A percentile compares a stretch with the other conserved stretches of the same genome.
Evolutionary conservation across 148 eudicot species (phyloP).

Genomic region (Heliamphora exappendiculata): DNA sequence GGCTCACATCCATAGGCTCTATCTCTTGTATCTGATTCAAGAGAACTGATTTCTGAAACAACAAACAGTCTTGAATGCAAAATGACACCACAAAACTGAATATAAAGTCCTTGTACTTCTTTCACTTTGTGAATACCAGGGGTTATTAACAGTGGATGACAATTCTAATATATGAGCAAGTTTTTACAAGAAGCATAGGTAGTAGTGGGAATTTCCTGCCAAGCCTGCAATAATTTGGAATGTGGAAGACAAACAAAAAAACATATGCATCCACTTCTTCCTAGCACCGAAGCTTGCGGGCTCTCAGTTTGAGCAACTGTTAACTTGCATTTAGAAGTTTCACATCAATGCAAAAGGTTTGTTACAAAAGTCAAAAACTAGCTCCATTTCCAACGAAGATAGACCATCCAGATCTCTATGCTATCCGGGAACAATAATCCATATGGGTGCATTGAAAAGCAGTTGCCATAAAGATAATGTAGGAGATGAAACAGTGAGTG

Average conservation of each 20-base stretch:
- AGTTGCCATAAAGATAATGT: neutral
- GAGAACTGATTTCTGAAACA: conserved; percentile 64
- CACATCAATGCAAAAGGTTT: too few species aligned
- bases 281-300: neutral
- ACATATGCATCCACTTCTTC: neutral
- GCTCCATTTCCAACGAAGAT: neutral
- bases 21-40: conserved; percentile 78
- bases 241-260: neutral
- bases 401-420: neutral
- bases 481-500: neutral
- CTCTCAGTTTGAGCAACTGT: neutral
- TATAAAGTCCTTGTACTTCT: neutral
- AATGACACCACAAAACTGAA: neutral
- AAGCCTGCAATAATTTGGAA: neutral
- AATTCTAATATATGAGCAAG: neutral
- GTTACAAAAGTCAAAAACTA: too few species aligned
- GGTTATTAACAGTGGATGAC: neutral
- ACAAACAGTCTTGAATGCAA: neutral
- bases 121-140: neutral
- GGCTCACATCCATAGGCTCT: conserved; percentile 89
- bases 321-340: neutral
- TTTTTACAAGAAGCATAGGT: neutral
- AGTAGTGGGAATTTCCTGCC: neutral
- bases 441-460: neutral
- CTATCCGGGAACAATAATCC: neutral